phyloP scores from a whole-genome alignment of 2,329 filamentous ascomycete species.

The Geosmithia morbida region DNA sequence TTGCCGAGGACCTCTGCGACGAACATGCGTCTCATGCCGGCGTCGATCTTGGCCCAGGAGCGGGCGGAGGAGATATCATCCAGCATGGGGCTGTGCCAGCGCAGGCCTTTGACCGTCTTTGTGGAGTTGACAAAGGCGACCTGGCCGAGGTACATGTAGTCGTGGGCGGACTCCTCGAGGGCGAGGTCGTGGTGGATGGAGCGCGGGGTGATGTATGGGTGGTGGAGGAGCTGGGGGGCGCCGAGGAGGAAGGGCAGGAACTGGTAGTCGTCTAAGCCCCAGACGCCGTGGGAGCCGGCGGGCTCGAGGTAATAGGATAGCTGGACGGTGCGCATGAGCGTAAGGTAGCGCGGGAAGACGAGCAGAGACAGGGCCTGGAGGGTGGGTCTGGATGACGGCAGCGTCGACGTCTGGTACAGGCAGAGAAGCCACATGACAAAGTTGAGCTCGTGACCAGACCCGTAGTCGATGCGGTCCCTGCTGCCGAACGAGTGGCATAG shows the following conservation, averaged over 20 bases:
- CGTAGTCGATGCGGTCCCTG: constrained; percentile 80
- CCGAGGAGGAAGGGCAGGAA: constrained; percentile 95
- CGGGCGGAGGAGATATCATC: constrained; percentile 91
- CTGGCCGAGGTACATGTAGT: constrained; percentile 86
- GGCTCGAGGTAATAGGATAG: constrained; percentile 93
- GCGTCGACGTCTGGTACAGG: constrained; percentile 48
- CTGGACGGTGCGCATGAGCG: constrained; percentile 77
- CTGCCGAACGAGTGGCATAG: constrained; percentile 78
- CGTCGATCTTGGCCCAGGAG: constrained; percentile 84
- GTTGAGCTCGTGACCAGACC: constrained; percentile 93
- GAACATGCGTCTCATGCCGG: constrained; percentile 95
- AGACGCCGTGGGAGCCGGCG: constrained; percentile 92
- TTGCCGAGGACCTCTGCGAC: constrained; percentile 84
- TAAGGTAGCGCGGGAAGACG: constrained; percentile 71
- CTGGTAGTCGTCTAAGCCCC: constrained; percentile 95
- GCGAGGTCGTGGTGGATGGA: constrained; percentile 80
- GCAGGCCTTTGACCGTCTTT: constrained; percentile 84
- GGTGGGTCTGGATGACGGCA: constrained; percentile 39
- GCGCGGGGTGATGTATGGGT: constrained; percentile 64
- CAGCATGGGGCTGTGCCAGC: constrained; percentile 97
- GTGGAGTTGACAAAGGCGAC: constrained; percentile 90
- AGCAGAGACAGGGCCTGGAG: constrained; percentile 58
- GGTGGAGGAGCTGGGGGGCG: constrained; percentile 74
- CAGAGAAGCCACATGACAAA: constrained; percentile 96
- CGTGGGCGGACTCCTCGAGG: constrained; percentile 69